A percentile compares a stretch with the other conserved stretches of the same genome.
These are phyloP conservation scores for Sclerotinia subarctica DNA, from an alignment of 2,329 filamentous ascomycete genomes.

Conservation along the genomic window DNA sequence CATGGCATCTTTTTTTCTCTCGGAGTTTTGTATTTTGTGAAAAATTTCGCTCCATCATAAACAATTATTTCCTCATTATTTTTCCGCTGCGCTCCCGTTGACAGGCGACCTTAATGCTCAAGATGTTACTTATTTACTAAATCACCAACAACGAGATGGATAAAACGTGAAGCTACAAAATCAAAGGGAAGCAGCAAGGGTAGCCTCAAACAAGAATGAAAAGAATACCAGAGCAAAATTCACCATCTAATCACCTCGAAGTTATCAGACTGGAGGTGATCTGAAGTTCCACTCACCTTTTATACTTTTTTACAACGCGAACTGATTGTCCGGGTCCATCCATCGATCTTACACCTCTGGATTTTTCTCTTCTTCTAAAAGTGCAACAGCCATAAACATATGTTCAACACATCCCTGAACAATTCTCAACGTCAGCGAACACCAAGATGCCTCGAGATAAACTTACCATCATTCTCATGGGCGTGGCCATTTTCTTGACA, in stretches of 20 bases:
- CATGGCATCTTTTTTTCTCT: background rate
- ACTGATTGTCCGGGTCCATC: background rate
- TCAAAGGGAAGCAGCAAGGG: background rate
- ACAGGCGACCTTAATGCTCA: background rate
- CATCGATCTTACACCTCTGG: background rate
- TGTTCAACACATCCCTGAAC: background rate
- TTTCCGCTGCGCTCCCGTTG: background rate
- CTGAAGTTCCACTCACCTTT: background rate
- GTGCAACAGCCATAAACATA: background rate
- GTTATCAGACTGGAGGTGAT: background rate
- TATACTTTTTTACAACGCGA: background rate
- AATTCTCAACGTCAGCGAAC: background rate
- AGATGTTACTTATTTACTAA: background rate
- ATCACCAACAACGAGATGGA: rapidly evolving
- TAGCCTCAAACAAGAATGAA: no score
- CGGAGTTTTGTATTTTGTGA: background rate
- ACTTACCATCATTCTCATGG: background rate
- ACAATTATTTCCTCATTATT: background rate
- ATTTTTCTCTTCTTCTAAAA: background rate
- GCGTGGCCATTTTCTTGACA: no score
- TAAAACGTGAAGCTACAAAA: background rate
- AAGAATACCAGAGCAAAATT: background rate
- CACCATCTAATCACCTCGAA: background rate
- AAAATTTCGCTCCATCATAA: background rate
- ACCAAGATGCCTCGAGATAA: background rate